Evolutionary conservation across 768 basidiomycete genomes (phyloP), one percentile per base, ranked within the genome.

Genomic region (Macrolepiota dolichaula): DNA sequence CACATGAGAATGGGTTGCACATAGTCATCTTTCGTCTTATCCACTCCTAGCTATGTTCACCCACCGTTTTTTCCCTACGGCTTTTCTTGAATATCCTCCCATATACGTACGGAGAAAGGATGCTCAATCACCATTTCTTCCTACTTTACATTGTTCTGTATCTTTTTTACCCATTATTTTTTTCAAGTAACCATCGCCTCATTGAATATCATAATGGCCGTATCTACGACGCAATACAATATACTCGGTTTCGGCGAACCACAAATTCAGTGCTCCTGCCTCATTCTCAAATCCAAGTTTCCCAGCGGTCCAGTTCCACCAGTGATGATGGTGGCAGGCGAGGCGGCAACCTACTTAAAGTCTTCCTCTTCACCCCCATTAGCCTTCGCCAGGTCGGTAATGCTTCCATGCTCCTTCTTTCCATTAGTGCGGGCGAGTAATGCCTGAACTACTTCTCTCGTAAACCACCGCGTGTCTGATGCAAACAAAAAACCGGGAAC

Each of bases 381-480:
- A 13, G 66, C 60, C 10, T 64, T 65, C 17, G 59, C 42, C 38
- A 68, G 63, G 53, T 69, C 62, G 3, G 19, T 79, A 1, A 73
- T 69, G 4, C 64, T 70, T 46, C 24, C 15, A 19, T 11, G 12
- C 46, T 42, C 46, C 46, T 47, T 47, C 19, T 47, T n/a, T 47
- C 17, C 24, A 25, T 66, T 73, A 4, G 81, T 84, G 6, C 87
- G 87, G 2, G 76, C 71, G 19, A 97, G 76, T 5, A 94, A 84
- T 0, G 77, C 73, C 4, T 82, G 72, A 37, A 98, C 79, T 66
- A 94, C 87, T 17, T 83, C 82, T 3, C 91, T 86, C 11, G 87
- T 87, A 73, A 86, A 97, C 93, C 93, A 99, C 50, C 82, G 83
- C 1, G 94, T 95, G 69, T 98, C 95, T 95, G 68, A 12, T 57